Base-by-base conservation (phyloP, 805 yeast species). In the Aciculoconidium aculeatum region DNA sequence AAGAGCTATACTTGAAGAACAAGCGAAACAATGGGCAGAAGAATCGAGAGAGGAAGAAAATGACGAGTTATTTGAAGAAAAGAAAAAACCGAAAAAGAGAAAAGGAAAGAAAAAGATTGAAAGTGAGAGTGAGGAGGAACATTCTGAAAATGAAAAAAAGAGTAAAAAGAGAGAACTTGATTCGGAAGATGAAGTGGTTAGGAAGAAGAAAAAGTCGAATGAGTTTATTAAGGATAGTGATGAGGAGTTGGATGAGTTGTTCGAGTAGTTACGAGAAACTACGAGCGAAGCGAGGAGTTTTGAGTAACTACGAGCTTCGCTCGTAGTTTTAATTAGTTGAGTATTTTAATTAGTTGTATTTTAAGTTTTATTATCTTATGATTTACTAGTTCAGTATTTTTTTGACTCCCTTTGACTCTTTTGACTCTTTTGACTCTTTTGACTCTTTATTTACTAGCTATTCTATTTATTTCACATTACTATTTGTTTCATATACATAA, bases 11-110 rank as follows among this genome's bases (percentile, higher is more conserved):
- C 61, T 63, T 42, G 64, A 68, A 36, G 80, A 68, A 31, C 77
- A 70, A 43, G 75, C 73, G 23, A 64, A 53, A 55, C 61, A 59
- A 40, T 65, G 70, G 70, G 75, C 75, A 32, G 69, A 61, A 36
- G 75, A 72, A 41, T 39, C 64, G 9, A 47, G 66, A 33, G 64
- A 44, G n/a, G 59, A 70, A 15, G 58, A 54, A 7, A 53, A 55
- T 4, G 62, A 56, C n/a, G 63, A 58, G 24, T 58, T 58, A 28
- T 43, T 11, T 8, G 51, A 50, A 15, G 48, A 51, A 39, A 45
- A 45, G 27, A 37, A 45, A 24, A 35, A 33, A 30, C 35, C 30
- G 28, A 30, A 31, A 23, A 39, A 37, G 31, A 29, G 30, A 36
- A 34, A 31, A 35, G 37, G 36, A 39, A 45, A 39, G 29, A 55